Evolutionary conservation across 495 filamentous ascomycete species (phyloP), one percentile per base, ranked within the genome.

Genomic region (Terfezia boudieri): DNA sequence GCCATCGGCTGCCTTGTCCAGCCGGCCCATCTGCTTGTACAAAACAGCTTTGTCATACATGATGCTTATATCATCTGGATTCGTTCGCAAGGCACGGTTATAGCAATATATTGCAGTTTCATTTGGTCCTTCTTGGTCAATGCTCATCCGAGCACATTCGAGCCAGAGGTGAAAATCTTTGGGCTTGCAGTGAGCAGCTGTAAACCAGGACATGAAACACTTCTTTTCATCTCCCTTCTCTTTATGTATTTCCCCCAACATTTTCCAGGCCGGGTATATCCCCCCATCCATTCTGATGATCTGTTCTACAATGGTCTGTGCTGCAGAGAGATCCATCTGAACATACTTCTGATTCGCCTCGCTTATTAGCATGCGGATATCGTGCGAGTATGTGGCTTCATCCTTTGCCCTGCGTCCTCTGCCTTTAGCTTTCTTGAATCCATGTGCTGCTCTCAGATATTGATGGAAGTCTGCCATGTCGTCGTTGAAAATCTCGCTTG

Each of bases 111-210:
- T 60, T 1, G 63, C 62, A 26, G 64, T 62, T 22, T 65, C 62
- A 54, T 62, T 62, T 38, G 62, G 55, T 8, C 62, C 63, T 52
- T 62, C 61, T 32, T 60, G 60, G 17, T 62, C 62, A 41, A 65
- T 17, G 43, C 59, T 62, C 63, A 65, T 65, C 54, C 59, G 64
- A 36, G 63, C 63, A 43, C 63, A 65, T 51, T 58, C 59, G 20
- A 65, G 53, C 63, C 63, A 65, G 49, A 65, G 37, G 20, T 65
- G 62, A 57, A 57, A 65, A 35, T 65, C 63, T 54, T 65, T 65
- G 14, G 63, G 63, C 50, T 55, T 55, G 2, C 62, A 62, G 50
- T 65, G 62, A n/a, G 63, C 63, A 2, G 63, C 63, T 0, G 62
- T 65, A 7, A 65, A 22, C 59, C 59, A 65, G 1, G 62, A 59